Conservation (phyloP, 768 basidiomycete genomes). For the Rhizopogon salebrosus region DNA sequence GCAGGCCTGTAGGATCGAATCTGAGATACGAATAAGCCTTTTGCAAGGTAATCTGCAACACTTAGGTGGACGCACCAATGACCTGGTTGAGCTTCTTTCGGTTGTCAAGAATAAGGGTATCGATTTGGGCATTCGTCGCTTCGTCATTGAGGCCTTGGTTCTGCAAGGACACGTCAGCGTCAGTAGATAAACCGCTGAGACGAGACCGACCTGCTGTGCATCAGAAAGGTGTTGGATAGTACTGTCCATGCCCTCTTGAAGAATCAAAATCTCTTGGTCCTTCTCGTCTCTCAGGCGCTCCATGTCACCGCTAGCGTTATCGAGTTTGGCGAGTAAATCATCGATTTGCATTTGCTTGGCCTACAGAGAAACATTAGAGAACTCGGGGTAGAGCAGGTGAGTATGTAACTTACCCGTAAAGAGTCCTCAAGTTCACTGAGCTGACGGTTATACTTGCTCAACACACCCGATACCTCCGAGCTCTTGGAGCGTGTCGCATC, state of each 20-base stretch:
- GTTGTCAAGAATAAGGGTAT: constrained; percentile 92
- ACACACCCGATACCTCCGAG: constrained; percentile 83
- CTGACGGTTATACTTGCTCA: constrained; percentile 94
- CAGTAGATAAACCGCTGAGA: not conserved
- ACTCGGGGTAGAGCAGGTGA: not conserved
- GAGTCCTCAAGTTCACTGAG: constrained; percentile 95
- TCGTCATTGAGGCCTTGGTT: constrained; percentile 80
- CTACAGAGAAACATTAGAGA: constrained; percentile 36
- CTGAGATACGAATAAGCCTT: constrained; percentile 35
- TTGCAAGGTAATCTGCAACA: not conserved
- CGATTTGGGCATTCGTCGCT: constrained; percentile 94
- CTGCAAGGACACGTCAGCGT: constrained; percentile 33
- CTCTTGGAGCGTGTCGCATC: constrained; percentile 89
- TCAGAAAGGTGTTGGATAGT: constrained; percentile 87
- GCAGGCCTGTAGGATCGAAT: constrained; percentile 95
- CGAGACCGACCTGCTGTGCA: constrained; percentile 65
- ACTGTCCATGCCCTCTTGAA: constrained; percentile 92
- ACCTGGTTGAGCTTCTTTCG: constrained; percentile 97
- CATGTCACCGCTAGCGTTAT: constrained; percentile 67
- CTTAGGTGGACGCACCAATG: constrained; percentile 56
- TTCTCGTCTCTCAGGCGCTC: constrained; percentile 90
- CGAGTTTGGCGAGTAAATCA: constrained; percentile 78
- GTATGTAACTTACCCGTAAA: constrained; percentile 56
- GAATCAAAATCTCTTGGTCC: constrained; percentile 92
- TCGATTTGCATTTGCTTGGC: constrained; percentile 96